Percentiles rank a stretch among this genome's conserved stretches.
These are phyloP conservation scores for Saccharomycopsis fibuligera DNA, from an alignment of 805 yeast species.

Conservation along the genomic window DNA sequence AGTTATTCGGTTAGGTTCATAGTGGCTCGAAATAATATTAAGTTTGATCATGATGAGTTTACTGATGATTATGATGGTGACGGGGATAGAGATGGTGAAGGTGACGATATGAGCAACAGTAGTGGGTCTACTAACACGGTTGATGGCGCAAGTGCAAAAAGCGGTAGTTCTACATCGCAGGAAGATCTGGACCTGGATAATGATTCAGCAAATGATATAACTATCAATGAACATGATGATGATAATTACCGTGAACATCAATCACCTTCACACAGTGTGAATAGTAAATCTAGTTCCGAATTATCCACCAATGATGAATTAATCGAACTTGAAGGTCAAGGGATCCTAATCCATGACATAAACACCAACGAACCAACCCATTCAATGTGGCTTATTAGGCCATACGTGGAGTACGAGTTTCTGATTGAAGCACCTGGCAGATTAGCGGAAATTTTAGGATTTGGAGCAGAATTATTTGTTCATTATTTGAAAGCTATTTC, in stretches of 20 bases:
- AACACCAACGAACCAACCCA: conserved; percentile 57
- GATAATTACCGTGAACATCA: too few relatives aligned
- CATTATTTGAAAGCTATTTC: conserved; percentile 61
- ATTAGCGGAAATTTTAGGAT: conserved; percentile 73
- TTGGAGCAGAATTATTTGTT: conserved; percentile 80
- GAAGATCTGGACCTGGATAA: neutral
- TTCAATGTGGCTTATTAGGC: conserved; percentile 90
- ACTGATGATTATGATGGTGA: conserved; percentile 11
- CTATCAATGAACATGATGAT: neutral
- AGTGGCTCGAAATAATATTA: conserved; percentile 35
- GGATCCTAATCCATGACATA: conserved; percentile 68
- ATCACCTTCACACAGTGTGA: neutral
- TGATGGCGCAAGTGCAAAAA: conserved; percentile 15
- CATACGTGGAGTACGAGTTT: conserved; percentile 52
- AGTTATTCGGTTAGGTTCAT: conserved; percentile 73
- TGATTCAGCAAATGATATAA: neutral
- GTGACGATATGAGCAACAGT: conserved; percentile 2
- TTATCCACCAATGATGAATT: conserved; percentile 53
- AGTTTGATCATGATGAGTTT: neutral
- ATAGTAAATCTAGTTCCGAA: conserved; percentile 26
- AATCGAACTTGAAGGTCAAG: conserved; percentile 87
- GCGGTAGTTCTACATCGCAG: conserved; percentile 3
- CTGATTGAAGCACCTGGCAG: conserved; percentile 59
- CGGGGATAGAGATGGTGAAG: conserved; percentile 15
- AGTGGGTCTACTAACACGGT: conserved; percentile 16